Evolutionary conservation across 768 basidiomycete genomes (phyloP).

Genomic region (Tricholomella constricta): DNA sequence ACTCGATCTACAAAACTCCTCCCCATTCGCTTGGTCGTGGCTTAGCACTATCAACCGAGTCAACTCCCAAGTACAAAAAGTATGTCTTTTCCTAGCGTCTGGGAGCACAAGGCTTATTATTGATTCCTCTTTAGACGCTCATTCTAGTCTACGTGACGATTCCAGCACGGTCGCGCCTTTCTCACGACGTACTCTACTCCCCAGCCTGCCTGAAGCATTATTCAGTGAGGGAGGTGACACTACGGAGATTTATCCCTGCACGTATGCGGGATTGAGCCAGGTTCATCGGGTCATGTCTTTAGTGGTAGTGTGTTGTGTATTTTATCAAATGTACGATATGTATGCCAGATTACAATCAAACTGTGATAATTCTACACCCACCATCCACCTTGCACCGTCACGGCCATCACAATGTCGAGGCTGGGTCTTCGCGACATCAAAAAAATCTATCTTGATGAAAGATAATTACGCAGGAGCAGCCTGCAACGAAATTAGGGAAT

Average conservation of each 20-base stretch:
- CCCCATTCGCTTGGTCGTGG: conserved; percentile 92
- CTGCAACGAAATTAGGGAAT: conserved; percentile 13
- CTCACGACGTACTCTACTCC: conserved; percentile 53
- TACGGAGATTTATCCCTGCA: conserved; percentile 87
- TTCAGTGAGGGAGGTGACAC: conserved; percentile 79
- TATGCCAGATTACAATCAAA: conserved; percentile 8
- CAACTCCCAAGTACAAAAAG: conserved; percentile 97
- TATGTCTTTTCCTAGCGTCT: conserved; percentile 25
- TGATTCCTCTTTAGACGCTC: conserved; percentile 62
- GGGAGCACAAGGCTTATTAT: neutral
- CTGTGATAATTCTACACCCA: conserved; percentile 5
- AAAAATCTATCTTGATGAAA: conserved; percentile 4
- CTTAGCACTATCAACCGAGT: conserved; percentile 96
- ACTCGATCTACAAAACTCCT: conserved; percentile 62
- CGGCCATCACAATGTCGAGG: conserved; percentile 2
- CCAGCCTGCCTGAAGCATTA: conserved; percentile 80
- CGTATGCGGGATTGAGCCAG: conserved; percentile 79
- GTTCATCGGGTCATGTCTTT: neutral
- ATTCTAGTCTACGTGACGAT: conserved; percentile 92
- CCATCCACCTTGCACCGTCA: neutral
- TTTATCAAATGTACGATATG: conserved; percentile 4
- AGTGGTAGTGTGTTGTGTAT: conserved; percentile 3
- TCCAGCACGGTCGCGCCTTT: conserved; percentile 66
- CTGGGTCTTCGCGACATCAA: conserved; percentile 8
- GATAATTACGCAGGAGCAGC: conserved; percentile 7